Evolutionary conservation across 2,329 filamentous ascomycete species (phyloP), one percentile per base, ranked within the genome.

Genomic region (Corinectria fuckeliana): DNA sequence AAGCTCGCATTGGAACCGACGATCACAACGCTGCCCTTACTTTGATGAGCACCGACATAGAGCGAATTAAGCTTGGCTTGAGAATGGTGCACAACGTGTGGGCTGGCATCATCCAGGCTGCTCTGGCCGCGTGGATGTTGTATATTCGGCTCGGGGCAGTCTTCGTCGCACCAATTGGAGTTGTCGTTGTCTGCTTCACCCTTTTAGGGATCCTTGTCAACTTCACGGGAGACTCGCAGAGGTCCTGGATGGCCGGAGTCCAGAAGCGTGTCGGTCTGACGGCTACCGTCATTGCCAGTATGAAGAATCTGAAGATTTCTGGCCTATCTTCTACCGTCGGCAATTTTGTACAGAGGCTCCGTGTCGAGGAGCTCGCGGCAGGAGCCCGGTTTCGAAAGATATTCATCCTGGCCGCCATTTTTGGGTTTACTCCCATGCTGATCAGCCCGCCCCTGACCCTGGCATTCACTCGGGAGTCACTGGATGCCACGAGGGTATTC

Each of bases 1-100:
- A 60, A 14, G 53, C 73, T 9, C 66, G 67, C 4, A 56, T 72
- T 3, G 68, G 68, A 2, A 62, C 68, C 1, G 68, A 70, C 4
- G 72, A 75, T 16, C 74, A 77, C 23, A 70, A 71, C 1, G 73
- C 73, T 7, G 74, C 79, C 1, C 58, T 77, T 10, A 81, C 78
- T 3, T 65, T 81, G 11, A 82, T 82, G 77, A 79, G 75, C 47
- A 76, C 78, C 4, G 80, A 81, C 55, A 72, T 82, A 11, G 78
- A 80, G 14, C 60, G 65, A 18, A 71, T 77, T 10, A 60, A 61
- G 0, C 45, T 50, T 20, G 69, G 71, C 14, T 44, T 74, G 20
- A 36, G 62, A 5, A 49, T 51, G 5, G 47, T 77, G 10, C 69
- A 75, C 59, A 74, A 76, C 20, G 58, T 72, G 4, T 78, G 76